Evolutionary conservation across 2,329 filamentous ascomycete genomes (phyloP), one percentile per base, ranked within the genome.

Genomic region (Xylariaceae sp.): DNA sequence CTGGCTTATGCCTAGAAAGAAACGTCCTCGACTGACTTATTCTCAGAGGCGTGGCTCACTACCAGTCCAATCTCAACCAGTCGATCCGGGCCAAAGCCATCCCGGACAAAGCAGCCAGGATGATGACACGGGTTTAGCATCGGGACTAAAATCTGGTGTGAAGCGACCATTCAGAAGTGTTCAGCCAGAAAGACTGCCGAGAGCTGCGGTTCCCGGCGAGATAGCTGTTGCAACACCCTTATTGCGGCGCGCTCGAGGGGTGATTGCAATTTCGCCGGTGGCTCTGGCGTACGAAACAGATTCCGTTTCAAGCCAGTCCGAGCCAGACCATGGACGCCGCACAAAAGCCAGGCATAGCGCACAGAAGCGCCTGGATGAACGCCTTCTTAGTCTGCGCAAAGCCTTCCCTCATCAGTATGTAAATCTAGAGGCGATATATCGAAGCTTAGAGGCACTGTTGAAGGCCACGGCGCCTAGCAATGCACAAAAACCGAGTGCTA

Each of bases 351-450:
- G 23, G 1, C 51, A 50, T 17, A 51, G 56, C 44, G 57, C 61
- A 8, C 58, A 65, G 13, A 66, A 69, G 37, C 57, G 62, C 3
- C 67, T 75, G 1, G 73, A 76, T 34, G 66, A 70, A 23, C 73
- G 74, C 2, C 67, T 80, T 54, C 62, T 66, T 3, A 60, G 64
- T 10, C 59, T 81, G 6, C 72, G 73, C n/a, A 63, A 66, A 13
- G 64, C 61, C 4, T 68, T 71, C 3, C 60, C 71, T 1, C 55
- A 71, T 2, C 65, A 66, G 15, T 74, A 74, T 53, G 67, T 66
- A 1, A 74, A 76, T n/a, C 75, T 78, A 52, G 76, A 80, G 57
- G 75, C 77, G 1, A 73, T 82, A 54, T 75, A 77, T 58, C 72
- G 74, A 42, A 75, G 77, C 2, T 60, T 81, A 11, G 77, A 80